Conservation (phyloP, 257 asterid species). For the Datura wrightii region DNA sequence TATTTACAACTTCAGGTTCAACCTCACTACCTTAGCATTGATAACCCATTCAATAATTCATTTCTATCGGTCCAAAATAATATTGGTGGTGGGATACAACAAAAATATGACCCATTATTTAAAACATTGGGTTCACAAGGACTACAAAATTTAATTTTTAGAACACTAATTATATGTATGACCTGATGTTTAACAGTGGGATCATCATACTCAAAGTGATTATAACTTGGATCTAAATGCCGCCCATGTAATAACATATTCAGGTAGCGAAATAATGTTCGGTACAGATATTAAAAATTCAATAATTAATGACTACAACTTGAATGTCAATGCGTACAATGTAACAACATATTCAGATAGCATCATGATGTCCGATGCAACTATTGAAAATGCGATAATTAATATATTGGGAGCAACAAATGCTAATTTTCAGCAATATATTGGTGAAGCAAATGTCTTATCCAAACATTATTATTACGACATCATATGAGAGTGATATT, state of each 20-base stretch:
- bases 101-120: not conserved
- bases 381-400: not conserved
- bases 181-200: not conserved
- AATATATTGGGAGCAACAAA: not conserved
- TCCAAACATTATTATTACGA: not conserved
- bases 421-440: not conserved
- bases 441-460: not conserved
- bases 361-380: not conserved
- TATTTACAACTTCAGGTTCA: not conserved
- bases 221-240: not conserved
- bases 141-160: not conserved
- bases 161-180: not conserved
- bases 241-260: not conserved
- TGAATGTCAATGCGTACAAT: not conserved
- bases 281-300: not conserved
- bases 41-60: not conserved
- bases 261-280: not conserved
- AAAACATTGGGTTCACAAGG: not conserved
- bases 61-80: not conserved
- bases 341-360: not conserved
- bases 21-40: not conserved
- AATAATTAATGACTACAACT: not conserved
- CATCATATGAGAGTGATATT: not conserved
- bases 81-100: not conserved
- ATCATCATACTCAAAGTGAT: not conserved